Conservation (phyloP, 2,329 filamentous ascomycete genomes). For the Diaporthe eres region DNA sequence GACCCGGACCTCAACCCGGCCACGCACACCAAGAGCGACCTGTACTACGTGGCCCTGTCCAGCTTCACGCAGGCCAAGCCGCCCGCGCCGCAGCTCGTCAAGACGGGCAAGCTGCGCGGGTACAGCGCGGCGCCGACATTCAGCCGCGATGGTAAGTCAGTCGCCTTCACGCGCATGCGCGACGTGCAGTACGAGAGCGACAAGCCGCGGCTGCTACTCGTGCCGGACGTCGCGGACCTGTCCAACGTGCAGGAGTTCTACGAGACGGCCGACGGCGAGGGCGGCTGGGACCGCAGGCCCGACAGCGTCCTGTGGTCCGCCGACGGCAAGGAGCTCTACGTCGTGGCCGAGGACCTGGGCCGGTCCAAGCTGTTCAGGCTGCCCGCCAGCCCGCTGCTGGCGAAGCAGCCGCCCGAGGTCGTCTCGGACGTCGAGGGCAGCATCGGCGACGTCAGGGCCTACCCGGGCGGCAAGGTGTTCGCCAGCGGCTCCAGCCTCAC, state of each 20-base stretch:
- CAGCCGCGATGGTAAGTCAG: slow-evolving; percentile 77
- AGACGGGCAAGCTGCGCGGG: slow-evolving; percentile 72
- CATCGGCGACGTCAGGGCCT: slow-evolving; percentile 65
- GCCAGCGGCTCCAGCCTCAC: slow-evolving; percentile 77
- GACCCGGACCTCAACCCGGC: slow-evolving; percentile 80
- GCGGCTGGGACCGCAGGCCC: slow-evolving; percentile 72
- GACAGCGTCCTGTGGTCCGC: slow-evolving; percentile 70
- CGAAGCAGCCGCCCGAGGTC: slow-evolving; percentile 61
- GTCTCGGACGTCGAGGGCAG: slow-evolving; percentile 67
- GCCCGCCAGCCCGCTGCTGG: slow-evolving; percentile 66
- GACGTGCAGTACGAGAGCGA: slow-evolving; percentile 85
- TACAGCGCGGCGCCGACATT: slow-evolving; percentile 79
- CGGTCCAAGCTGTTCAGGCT: slow-evolving; percentile 73
- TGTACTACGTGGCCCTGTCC: slow-evolving; percentile 79
- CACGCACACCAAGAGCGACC: slow-evolving; percentile 84
- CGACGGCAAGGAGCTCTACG: slow-evolving; percentile 75
- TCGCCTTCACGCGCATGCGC: slow-evolving; percentile 86
- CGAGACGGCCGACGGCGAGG: slow-evolving; percentile 72
- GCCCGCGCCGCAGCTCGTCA: slow-evolving; percentile 65
- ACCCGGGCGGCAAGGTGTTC: slow-evolving; percentile 62
- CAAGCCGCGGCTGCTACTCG: slow-evolving; percentile 76
- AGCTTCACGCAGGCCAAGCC: slow-evolving; percentile 70
- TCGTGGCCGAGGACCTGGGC: slow-evolving; percentile 81
- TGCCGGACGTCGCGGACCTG: slow-evolving; percentile 72
- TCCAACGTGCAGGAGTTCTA: slow-evolving; percentile 74